phyloP scores from a whole-genome alignment of 2,329 filamentous ascomycete species.

The Phyllosticta paracitricarpa region DNA sequence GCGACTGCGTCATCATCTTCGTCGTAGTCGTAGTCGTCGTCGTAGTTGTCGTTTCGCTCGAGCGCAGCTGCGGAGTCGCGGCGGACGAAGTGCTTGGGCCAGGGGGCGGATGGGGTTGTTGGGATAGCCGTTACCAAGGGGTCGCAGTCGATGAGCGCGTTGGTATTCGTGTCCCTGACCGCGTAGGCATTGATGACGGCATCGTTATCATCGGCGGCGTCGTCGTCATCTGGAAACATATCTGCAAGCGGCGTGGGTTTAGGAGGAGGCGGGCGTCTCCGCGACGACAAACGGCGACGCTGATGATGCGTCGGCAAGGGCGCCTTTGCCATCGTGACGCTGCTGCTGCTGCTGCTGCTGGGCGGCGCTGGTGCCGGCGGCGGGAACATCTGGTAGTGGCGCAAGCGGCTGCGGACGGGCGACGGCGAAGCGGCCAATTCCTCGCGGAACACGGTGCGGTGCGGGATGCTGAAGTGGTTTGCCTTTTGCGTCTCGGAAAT shows the following conservation, averaged over 20 bases:
- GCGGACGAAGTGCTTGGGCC: neutral
- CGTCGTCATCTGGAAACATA: neutral
- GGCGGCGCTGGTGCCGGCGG: neutral
- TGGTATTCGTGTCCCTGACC: too few species aligned
- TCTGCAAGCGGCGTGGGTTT: neutral
- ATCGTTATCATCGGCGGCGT: neutral
- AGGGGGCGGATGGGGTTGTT: neutral
- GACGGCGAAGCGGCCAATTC: neutral
- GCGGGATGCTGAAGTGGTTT: neutral
- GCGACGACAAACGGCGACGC: neutral
- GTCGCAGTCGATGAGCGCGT: neutral
- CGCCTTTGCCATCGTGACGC: neutral
- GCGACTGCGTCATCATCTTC: neutral
- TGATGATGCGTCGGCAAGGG: neutral
- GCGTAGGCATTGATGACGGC: neutral
- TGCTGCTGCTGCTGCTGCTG: neutral
- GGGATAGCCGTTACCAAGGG: neutral
- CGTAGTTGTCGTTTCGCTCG: neutral
- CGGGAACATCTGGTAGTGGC: neutral
- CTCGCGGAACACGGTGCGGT: conserved; percentile 2
- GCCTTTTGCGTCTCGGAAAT: neutral
- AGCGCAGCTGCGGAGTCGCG: neutral
- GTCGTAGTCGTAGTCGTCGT: neutral
- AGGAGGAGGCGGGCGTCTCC: neutral
- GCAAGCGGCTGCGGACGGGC: neutral